These are phyloP conservation scores for Lophiotrema nucula DNA, from an alignment of 495 filamentous ascomycete species.

Conservation along the genomic window DNA sequence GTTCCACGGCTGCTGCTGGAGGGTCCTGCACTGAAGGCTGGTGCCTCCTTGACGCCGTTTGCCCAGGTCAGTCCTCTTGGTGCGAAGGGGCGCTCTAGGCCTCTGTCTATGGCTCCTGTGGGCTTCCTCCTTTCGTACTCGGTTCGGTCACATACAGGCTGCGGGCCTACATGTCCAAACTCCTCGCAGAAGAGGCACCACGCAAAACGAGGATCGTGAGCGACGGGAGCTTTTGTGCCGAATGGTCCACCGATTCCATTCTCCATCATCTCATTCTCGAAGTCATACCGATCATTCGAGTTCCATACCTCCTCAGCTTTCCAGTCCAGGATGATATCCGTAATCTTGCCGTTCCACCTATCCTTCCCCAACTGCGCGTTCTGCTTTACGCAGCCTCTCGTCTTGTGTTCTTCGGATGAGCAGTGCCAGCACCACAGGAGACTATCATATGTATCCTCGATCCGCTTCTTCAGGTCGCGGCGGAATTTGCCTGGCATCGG, in stretches of 20 bases:
- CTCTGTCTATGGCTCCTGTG: no score
- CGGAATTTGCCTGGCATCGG: not conserved
- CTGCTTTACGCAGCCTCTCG: not conserved
- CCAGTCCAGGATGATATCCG: constrained; percentile 1
- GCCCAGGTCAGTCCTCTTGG: no score
- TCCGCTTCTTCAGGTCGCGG: not conserved
- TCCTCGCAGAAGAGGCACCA: constrained; percentile 16
- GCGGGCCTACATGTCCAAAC: not conserved
- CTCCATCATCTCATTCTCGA: not conserved
- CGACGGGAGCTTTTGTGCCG: not conserved
- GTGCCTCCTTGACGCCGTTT: no score
- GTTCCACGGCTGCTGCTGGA: no score
- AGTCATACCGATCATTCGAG: not conserved
- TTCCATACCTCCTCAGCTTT: not conserved
- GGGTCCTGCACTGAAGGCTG: no score
- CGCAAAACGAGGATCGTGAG: not conserved
- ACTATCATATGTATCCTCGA: constrained; percentile 2
- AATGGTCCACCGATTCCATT: not conserved
- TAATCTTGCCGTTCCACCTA: constrained; percentile 6
- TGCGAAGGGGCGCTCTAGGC: no score
- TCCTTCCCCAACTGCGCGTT: not conserved
- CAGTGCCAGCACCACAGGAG: constrained; percentile 22
- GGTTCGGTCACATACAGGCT: not conserved
- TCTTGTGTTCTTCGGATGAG: not conserved
- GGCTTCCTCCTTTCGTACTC: no score